Percentiles rank a stretch among this genome's conserved stretches.
These are phyloP conservation scores for Leptoxyphium fumago DNA, from an alignment of 2,329 filamentous ascomycete species.

Conservation along the genomic window DNA sequence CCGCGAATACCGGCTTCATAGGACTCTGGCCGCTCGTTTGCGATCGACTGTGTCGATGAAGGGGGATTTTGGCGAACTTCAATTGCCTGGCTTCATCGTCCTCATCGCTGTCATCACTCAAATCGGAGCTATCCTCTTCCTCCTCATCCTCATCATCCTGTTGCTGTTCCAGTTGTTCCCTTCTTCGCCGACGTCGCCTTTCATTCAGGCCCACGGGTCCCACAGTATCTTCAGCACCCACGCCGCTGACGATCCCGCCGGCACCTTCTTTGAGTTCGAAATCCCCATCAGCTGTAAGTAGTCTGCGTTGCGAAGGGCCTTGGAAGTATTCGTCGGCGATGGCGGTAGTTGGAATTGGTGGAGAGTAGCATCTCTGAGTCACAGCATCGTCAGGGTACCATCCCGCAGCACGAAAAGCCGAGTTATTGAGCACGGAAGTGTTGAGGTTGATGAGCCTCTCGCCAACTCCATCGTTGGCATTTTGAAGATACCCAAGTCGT, in stretches of 20 bases:
- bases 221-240: constrained; percentile 49
- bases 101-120: constrained; percentile 69
- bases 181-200: constrained; percentile 50
- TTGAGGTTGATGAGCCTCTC: constrained; percentile 73
- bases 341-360: constrained; percentile 69
- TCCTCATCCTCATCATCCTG: constrained; percentile 25
- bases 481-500: constrained; percentile 63
- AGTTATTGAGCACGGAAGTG: constrained; percentile 62
- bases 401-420: constrained; percentile 68
- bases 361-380: constrained; percentile 71
- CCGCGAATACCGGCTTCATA: not conserved
- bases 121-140: constrained; percentile 72
- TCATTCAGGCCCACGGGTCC: constrained; percentile 40
- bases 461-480: constrained; percentile 70
- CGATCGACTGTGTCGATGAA: constrained; percentile 22
- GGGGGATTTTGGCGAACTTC: constrained; percentile 90
- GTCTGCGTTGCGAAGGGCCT: constrained; percentile 28
- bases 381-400: constrained; percentile 62
- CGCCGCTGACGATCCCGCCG: constrained; percentile 53
- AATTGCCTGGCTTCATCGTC: constrained; percentile 70
- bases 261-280: constrained; percentile 60
- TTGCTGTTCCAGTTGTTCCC: constrained; percentile 52
- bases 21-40: not conserved
- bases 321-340: constrained; percentile 69
- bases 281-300: constrained; percentile 32